Evolutionary conservation across 139 green algal genomes (phyloP).

Genomic region (Diplosphaera chodatii): DNA sequence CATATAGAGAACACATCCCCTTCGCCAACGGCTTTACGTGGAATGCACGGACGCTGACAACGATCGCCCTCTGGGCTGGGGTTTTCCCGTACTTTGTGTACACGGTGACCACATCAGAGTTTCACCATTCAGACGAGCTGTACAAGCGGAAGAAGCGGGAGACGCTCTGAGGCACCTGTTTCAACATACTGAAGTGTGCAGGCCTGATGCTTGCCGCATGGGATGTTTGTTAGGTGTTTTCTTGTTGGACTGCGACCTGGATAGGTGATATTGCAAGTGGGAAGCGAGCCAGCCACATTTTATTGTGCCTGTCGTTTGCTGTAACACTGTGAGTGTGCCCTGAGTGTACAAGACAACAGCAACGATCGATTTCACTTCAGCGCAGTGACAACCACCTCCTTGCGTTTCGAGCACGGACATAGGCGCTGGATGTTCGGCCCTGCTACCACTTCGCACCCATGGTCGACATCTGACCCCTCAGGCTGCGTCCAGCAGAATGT

Average conservation of each 20-base stretch:
- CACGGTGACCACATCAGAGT: not conserved
- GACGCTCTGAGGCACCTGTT: not conserved
- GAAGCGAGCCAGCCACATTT: no score
- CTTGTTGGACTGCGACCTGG: no score
- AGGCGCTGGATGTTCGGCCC: constrained; percentile 33
- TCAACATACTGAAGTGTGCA: no score
- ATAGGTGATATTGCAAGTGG: no score
- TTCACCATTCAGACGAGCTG: not conserved
- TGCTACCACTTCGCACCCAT: constrained; percentile 26
- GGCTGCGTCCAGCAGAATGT: constrained; percentile 52
- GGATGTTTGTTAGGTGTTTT: no score
- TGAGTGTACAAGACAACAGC: no score
- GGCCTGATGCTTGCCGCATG: no score
- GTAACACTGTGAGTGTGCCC: no score
- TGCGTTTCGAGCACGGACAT: constrained; percentile 37
- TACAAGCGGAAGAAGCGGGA: not conserved
- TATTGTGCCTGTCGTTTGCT: no score
- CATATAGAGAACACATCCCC: not conserved
- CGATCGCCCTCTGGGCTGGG: not conserved
- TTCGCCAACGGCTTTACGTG: not conserved
- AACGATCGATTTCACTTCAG: no score
- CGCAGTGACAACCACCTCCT: not conserved
- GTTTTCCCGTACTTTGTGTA: not conserved
- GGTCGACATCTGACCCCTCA: not conserved
- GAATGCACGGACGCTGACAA: not conserved